A percentile compares a stretch with the other conserved stretches of the same genome.
Evolutionary conservation across 495 filamentous ascomycete species (phyloP).

Genomic region (Xylaria sp.): DNA sequence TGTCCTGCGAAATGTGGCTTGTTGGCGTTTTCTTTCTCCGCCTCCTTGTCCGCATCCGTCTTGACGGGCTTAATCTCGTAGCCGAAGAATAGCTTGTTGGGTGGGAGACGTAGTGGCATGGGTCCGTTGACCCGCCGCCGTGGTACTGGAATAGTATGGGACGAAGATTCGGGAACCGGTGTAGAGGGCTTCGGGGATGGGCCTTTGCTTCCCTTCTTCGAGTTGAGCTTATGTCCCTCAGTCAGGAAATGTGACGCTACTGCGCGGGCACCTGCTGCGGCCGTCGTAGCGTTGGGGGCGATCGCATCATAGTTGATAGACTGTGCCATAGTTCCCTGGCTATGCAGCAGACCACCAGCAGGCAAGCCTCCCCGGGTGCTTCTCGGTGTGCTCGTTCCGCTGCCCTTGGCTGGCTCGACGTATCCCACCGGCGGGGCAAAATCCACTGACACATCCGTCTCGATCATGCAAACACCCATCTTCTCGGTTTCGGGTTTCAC

Average conservation of each 20-base stretch:
- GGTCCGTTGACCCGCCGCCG: slow-evolving; percentile 73
- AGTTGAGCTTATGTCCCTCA: slow-evolving; percentile 77
- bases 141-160: slow-evolving; percentile 54
- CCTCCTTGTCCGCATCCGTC: slow-evolving; percentile 75
- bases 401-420: slow-evolving; percentile 73
- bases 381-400: slow-evolving; percentile 69
- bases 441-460: slow-evolving; percentile 94
- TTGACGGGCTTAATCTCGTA: slow-evolving; percentile 89
- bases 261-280: slow-evolving; percentile 50
- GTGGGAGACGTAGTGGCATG: slow-evolving; percentile 83
- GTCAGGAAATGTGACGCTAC: slow-evolving; percentile 74
- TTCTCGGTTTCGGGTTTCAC: slow-evolving; percentile 81
- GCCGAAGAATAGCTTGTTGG: slow-evolving; percentile 93
- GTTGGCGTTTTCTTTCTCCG: slow-evolving; percentile 64
- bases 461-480: slow-evolving; percentile 87
- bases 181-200: slow-evolving; percentile 83
- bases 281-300: slow-evolving; percentile 73
- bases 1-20: slow-evolving; percentile 84
- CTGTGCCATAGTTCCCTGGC: slow-evolving; percentile 92
- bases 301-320: slow-evolving; percentile 97
- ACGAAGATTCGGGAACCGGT: slow-evolving; percentile 72
- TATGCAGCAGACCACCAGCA: slow-evolving; percentile 74
- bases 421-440: slow-evolving; percentile 95
- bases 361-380: slow-evolving; percentile 61
- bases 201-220: slow-evolving; percentile 80